phyloP scores from a whole-genome alignment of 805 yeast genomes.

The Lipomyces starkeyi region DNA sequence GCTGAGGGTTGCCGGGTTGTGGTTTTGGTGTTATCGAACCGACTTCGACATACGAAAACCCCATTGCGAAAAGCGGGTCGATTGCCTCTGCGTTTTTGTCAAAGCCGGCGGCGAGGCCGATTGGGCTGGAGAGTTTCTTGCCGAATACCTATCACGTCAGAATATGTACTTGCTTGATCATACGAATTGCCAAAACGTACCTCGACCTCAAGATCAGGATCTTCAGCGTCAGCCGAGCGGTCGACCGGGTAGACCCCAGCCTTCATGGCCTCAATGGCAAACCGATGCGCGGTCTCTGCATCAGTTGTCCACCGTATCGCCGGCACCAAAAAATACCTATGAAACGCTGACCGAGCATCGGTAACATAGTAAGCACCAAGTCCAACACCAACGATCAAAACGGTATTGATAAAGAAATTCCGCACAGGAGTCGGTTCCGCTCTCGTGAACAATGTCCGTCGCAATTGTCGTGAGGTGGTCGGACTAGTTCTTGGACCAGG shows the following conservation, averaged over 20 bases:
- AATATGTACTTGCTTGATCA: slow-evolving; percentile 27
- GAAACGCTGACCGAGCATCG: slow-evolving; percentile 82
- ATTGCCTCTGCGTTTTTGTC: slow-evolving; percentile 94
- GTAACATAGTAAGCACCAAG: slow-evolving; percentile 59
- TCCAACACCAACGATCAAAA: slow-evolving; percentile 30
- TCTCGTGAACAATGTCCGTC: background rate
- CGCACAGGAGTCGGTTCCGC: slow-evolving; percentile 31
- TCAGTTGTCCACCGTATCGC: slow-evolving; percentile 68
- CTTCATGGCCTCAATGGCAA: slow-evolving; percentile 74
- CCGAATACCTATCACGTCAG: slow-evolving; percentile 59
- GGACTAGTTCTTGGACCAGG: background rate
- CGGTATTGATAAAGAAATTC: slow-evolving; percentile 31
- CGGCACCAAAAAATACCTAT: slow-evolving; percentile 84
- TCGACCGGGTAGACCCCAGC: slow-evolving; percentile 68
- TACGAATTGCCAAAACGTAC: slow-evolving; percentile 13
- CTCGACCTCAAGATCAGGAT: slow-evolving; percentile 58
- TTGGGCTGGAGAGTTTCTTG: slow-evolving; percentile 67
- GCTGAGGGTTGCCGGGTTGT: slow-evolving; percentile 94
- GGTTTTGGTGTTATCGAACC: slow-evolving; percentile 93
- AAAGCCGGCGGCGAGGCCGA: slow-evolving; percentile 95
- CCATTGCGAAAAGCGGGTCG: slow-evolving; percentile 75
- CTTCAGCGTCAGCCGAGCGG: slow-evolving; percentile 53
- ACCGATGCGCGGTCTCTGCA: slow-evolving; percentile 84
- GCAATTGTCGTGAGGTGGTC: background rate
- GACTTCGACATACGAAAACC: slow-evolving; percentile 89